Base-by-base conservation (phyloP, 768 basidiomycete genomes). In the Leucocoprinus birnbaumii region DNA sequence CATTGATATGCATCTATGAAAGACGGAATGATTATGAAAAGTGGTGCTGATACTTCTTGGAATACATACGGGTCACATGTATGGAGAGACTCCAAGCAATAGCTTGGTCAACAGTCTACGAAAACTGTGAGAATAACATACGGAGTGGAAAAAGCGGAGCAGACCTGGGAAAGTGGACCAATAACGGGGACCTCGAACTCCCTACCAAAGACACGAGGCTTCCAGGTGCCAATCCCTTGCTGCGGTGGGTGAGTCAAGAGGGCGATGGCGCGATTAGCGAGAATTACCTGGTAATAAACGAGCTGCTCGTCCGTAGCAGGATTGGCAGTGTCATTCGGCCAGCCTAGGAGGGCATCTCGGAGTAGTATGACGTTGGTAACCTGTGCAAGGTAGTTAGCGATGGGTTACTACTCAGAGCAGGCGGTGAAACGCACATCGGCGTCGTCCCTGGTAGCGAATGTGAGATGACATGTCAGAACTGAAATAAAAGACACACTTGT, bases 321-420 rank as follows among this genome's bases (percentile, higher is more conserved):
- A 31, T 31, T 5, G 31, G 11, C 11, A 31, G 11, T 56, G 9
- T 42, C 16, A 3, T 41, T 26, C 25, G 37, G 37, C 25, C 40
- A 51, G 50, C 50, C 40, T 9, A 40, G 26, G 14, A 63, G 58
- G 51, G 61, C 55, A 24, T 61, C 58, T 40, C 53, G 58, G n/a
- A 63, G 40, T n/a, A 45, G 58, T 26, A 63, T 49, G 2, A 63
- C 55, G n/a, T 61, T 63, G 27, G 62, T 57, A 42, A 51, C 55
- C 62, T 63, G 41, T 16, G 21, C 8, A 46, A 19, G 21, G n/a
- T 45, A 11, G 31, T 31, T 31, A 31, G 38, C 45, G 22, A 16
- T 10, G 31, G 14, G 10, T 21, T 38, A 3, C n/a, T n/a, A n/a
- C n/a, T n/a, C n/a, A 31, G 27, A 21, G 16, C n/a, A 31, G 8